These are phyloP conservation scores for Ramichloridium luteum DNA, from an alignment of 2,329 filamentous ascomycete genomes.

Conservation along the genomic window DNA sequence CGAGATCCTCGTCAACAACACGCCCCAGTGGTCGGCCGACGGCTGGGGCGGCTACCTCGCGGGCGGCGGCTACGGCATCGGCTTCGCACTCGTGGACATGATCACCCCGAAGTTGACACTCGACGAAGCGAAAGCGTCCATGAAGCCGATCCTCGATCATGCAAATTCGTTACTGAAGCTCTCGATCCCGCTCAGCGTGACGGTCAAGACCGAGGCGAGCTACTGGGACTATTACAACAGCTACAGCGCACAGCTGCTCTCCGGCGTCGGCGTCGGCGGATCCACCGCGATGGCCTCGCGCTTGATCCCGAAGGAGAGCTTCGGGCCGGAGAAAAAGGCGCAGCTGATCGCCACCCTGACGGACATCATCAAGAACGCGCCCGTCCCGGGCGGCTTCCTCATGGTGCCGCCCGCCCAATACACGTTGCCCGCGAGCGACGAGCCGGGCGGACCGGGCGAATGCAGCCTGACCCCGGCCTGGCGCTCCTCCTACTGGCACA, in stretches of 20 bases:
- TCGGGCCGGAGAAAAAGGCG: background rate
- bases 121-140: slow-evolving; percentile 4
- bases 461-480: slow-evolving; percentile 1
- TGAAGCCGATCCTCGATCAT: slow-evolving; percentile 1
- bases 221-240: background rate
- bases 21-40: slow-evolving; percentile 6
- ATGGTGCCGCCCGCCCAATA: slow-evolving; percentile 1
- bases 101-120: slow-evolving; percentile 6
- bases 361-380: slow-evolving; percentile 1
- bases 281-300: background rate
- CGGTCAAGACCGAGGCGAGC: background rate
- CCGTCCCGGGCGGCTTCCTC: slow-evolving; percentile 1
- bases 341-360: background rate
- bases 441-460: slow-evolving; percentile 1
- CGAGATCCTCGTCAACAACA: slow-evolving; percentile 5
- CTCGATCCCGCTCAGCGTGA: background rate
- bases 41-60: slow-evolving; percentile 7
- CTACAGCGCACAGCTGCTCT: background rate
- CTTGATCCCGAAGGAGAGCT: background rate
- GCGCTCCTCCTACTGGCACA: slow-evolving; percentile 1
- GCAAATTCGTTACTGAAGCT: background rate
- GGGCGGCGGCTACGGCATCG: slow-evolving; percentile 1
- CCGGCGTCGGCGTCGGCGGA: background rate
- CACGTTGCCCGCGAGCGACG: background rate
- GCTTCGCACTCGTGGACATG: slow-evolving; percentile 5